These are phyloP conservation scores for Kuraishia ogatae DNA, from an alignment of 805 yeast genomes.

Conservation along the genomic window DNA sequence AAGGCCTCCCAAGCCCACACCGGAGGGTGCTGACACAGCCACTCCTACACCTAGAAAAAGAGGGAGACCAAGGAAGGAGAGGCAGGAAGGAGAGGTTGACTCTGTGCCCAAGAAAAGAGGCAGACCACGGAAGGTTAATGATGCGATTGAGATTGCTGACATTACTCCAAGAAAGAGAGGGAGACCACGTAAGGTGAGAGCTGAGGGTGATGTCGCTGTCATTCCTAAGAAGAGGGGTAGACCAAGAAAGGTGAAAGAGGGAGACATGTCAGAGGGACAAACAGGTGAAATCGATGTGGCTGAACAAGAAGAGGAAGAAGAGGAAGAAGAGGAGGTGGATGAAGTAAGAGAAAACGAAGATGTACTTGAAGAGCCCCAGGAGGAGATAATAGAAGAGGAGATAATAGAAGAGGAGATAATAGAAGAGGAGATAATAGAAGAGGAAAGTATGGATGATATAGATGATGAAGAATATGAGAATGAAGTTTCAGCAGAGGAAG, in stretches of 20 bases:
- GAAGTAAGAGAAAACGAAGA: background rate
- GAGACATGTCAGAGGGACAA: too few species aligned
- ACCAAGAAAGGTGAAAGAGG: background rate
- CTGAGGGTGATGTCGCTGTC: too few species aligned
- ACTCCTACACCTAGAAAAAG: too few species aligned
- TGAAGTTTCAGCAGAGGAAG: background rate
- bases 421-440: constrained; percentile 1
- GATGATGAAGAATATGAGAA: background rate
- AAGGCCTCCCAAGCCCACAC: background rate
- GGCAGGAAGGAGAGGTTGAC: background rate
- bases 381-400: too few species aligned
- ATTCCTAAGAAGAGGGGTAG: background rate
- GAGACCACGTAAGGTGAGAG: background rate
- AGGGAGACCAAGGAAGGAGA: too few species aligned
- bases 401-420: background rate
- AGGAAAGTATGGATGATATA: background rate
- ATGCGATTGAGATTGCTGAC: too few species aligned
- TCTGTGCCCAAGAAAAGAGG: background rate
- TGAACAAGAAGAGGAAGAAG: too few species aligned
- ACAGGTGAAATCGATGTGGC: background rate
- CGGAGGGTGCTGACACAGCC: too few species aligned
- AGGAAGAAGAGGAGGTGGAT: background rate
- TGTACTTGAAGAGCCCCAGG: too few species aligned
- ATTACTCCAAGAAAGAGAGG: background rate
- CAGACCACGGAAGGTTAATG: background rate